Conservation (phyloP, 305 asterid species). For the Andrographis paniculata region DNA sequence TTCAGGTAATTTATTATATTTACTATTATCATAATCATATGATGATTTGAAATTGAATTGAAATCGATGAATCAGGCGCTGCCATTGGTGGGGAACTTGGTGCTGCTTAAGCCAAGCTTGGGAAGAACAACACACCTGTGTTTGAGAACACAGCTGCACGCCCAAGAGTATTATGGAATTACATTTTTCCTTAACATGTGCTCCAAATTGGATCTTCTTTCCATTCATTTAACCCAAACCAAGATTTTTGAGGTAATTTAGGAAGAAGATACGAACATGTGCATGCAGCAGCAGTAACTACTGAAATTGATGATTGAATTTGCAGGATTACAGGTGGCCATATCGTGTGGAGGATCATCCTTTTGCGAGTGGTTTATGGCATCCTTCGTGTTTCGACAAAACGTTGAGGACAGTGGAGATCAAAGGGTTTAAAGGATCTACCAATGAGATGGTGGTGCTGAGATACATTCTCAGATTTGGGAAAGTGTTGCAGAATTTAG, state of each 20-base stretch:
- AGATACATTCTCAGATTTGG: not conserved
- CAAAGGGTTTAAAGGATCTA: not conserved
- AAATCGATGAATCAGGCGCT: too few relatives aligned
- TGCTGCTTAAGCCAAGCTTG: not conserved
- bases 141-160: not conserved
- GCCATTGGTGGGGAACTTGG: not conserved
- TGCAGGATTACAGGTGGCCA: slow-evolving; percentile 4
- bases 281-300: too few relatives aligned
- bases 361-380: not conserved
- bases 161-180: not conserved
- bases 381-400: not conserved
- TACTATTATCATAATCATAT: too few relatives aligned
- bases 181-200: not conserved
- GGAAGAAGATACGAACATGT: too few relatives aligned
- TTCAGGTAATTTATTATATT: too few relatives aligned
- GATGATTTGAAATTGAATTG: too few relatives aligned
- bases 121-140: not conserved
- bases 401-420: not conserved
- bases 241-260: not conserved
- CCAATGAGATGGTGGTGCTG: not conserved
- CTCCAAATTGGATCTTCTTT: not conserved
- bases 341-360: not conserved
- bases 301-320: too few relatives aligned
- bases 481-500: not conserved
- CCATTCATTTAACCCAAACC: not conserved